Percentiles rank a stretch among this genome's conserved stretches.
Evolutionary conservation across 1,284 basidiomycete species (phyloP).

Genomic region (Tremellales sp.): DNA sequence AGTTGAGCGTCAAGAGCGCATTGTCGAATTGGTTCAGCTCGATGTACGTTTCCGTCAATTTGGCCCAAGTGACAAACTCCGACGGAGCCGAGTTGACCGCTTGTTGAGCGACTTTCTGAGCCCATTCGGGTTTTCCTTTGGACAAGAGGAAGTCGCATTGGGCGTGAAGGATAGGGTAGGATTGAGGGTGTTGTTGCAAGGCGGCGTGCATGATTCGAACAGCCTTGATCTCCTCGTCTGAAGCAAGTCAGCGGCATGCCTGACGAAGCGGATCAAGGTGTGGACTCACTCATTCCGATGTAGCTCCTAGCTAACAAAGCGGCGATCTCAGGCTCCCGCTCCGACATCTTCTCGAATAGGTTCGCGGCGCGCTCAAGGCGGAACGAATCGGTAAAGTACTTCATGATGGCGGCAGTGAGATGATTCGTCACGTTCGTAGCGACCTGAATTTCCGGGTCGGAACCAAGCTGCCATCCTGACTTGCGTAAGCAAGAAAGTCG

Average conservation of each 20-base stretch:
- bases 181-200: constrained; percentile 79
- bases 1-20: constrained; percentile 87
- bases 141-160: constrained; percentile 85
- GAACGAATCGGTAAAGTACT: constrained; percentile 92
- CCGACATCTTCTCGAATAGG: constrained; percentile 85
- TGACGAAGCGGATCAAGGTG: background rate
- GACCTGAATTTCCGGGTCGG: constrained; percentile 97
- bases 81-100: constrained; percentile 97
- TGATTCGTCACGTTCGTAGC: constrained; percentile 98
- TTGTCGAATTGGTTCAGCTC: constrained; percentile 83
- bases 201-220: constrained; percentile 88
- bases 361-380: constrained; percentile 86
- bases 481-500: too few species aligned
- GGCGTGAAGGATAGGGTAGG: constrained; percentile 87
- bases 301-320: constrained; percentile 85
- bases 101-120: constrained; percentile 82
- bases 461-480: constrained; percentile 93
- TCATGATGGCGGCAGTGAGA: constrained; percentile 88
- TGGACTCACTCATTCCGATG: constrained; percentile 89
- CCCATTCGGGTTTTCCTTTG: constrained; percentile 84
- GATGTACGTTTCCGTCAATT: constrained; percentile 90
- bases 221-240: constrained; percentile 97
- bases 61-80: constrained; percentile 99
- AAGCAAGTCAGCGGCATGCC: background rate
- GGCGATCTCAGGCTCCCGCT: constrained; percentile 82